Evolutionary conservation across 2,329 filamentous ascomycete genomes (phyloP).

Genomic region (Trichoderma cornu-damae): DNA sequence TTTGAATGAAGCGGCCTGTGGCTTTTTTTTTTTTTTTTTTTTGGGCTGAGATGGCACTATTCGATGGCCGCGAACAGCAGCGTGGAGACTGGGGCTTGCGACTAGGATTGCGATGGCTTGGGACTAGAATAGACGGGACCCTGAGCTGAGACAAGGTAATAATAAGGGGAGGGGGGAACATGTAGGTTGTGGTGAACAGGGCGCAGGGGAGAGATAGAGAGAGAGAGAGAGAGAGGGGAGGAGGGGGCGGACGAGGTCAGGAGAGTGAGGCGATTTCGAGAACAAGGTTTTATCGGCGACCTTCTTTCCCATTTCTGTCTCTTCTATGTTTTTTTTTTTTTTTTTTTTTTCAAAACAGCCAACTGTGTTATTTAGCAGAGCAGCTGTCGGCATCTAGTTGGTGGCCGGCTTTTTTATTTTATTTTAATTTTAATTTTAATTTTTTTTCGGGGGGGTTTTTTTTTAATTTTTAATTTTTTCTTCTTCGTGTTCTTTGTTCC

Average conservation of each 20-base stretch:
- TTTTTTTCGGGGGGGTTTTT: too few relatives aligned
- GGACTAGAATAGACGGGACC: constrained; percentile 10
- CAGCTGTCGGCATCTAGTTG: too few relatives aligned
- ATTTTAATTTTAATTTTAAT: too few relatives aligned
- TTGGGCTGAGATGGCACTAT: neutral
- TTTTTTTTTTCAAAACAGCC: too few relatives aligned
- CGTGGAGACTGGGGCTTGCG: constrained; percentile 14
- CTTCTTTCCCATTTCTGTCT: neutral
- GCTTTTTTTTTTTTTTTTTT: too few relatives aligned
- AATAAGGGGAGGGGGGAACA: neutral
- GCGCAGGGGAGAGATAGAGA: neutral
- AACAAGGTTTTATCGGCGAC: neutral
- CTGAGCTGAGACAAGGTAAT: constrained; percentile 19
- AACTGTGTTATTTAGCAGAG: too few relatives aligned
- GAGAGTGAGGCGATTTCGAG: neutral
- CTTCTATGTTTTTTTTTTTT: too few relatives aligned
- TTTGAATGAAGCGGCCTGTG: constrained; percentile 5
- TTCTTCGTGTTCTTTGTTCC: too few relatives aligned
- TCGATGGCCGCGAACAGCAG: constrained; percentile 15
- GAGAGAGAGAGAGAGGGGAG: neutral
- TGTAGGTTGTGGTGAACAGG: neutral
- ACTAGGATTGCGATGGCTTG: constrained; percentile 7
- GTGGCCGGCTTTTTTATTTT: too few relatives aligned
- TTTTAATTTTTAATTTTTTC: too few relatives aligned
- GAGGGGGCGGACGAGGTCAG: neutral